Evolutionary conservation across 2,329 filamentous ascomycete genomes (phyloP).

Genomic region (Aspergillus neoniger): DNA sequence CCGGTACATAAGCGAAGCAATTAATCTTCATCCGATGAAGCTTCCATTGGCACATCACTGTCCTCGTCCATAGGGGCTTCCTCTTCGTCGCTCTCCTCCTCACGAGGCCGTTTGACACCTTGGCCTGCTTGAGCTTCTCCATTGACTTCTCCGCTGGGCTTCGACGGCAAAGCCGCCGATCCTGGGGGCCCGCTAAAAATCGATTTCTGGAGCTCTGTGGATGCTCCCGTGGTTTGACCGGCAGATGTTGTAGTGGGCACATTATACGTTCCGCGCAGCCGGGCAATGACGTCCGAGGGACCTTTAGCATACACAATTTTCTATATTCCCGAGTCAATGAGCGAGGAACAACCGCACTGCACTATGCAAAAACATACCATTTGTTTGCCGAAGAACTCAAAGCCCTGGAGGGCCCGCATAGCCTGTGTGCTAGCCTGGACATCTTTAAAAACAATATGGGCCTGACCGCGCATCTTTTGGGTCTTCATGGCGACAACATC

Average conservation of each 20-base stretch:
- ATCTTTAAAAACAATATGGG: constrained; percentile 88
- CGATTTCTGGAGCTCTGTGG: constrained; percentile 75
- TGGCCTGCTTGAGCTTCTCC: constrained; percentile 54
- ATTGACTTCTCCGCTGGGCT: constrained; percentile 49
- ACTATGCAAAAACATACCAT: constrained; percentile 63
- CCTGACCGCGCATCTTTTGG: constrained; percentile 90
- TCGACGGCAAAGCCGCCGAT: constrained; percentile 48
- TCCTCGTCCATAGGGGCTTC: constrained; percentile 66
- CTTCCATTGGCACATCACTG: constrained; percentile 68
- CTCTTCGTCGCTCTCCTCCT: constrained; percentile 60
- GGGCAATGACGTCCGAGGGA: constrained; percentile 83
- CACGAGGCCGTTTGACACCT: constrained; percentile 69
- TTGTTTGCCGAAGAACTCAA: constrained; percentile 79
- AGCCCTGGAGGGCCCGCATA: constrained; percentile 83
- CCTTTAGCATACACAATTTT: constrained; percentile 88
- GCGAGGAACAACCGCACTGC: neutral
- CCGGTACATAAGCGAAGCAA: neutral
- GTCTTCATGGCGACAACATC: constrained; percentile 91
- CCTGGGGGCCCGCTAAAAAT: constrained; percentile 69
- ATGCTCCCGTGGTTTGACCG: constrained; percentile 58
- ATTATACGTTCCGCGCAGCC: constrained; percentile 87
- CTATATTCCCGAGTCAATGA: constrained; percentile 49
- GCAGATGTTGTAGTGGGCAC: constrained; percentile 57
- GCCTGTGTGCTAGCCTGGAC: constrained; percentile 90
- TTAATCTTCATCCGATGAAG: constrained; percentile 72